phyloP scores from a whole-genome alignment of 2,329 filamentous ascomycete species.

The Monosporascus sp. region DNA sequence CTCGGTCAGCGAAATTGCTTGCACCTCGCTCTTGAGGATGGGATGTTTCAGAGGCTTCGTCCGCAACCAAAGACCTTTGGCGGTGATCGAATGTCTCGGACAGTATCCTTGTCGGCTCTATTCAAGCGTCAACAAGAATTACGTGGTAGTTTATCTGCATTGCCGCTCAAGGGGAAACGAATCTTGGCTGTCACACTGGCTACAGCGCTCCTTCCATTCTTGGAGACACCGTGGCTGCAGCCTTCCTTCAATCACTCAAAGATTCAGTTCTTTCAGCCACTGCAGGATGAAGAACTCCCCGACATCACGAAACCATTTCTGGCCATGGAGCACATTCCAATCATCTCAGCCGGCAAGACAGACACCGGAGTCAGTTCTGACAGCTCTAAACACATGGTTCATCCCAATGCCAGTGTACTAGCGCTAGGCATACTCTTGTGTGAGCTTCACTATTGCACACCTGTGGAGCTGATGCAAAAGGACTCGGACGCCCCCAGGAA shows the following conservation, averaged over 20 bases:
- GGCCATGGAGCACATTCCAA: conserved; percentile 9
- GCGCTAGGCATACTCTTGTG: conserved; percentile 23
- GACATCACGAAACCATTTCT: conserved; percentile 11
- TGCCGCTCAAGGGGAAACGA: no score
- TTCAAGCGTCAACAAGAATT: conserved; percentile 4
- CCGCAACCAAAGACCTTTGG: conserved; percentile 10
- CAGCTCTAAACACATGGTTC: conserved; percentile 19
- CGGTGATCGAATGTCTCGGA: conserved; percentile 4
- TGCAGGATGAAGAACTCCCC: conserved; percentile 5
- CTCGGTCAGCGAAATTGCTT: conserved; percentile 10
- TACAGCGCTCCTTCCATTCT: no score
- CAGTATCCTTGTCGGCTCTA: conserved; percentile 9
- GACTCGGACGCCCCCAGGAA: conserved; percentile 13
- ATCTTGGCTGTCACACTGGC: no score
- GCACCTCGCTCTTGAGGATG: conserved; percentile 7
- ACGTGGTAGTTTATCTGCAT: neutral
- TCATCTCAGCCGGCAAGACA: conserved; percentile 4
- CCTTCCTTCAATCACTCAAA: no score
- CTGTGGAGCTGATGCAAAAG: conserved; percentile 17
- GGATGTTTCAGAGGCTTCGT: conserved; percentile 9
- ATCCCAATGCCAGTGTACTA: conserved; percentile 20
- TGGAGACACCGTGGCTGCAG: no score
- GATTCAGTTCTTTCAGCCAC: no score
- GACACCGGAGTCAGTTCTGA: conserved; percentile 9
- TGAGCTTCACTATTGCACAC: conserved; percentile 24